These are phyloP conservation scores for Fusarium albosuccineum DNA, from an alignment of 2,329 filamentous ascomycete species.

Conservation along the genomic window DNA sequence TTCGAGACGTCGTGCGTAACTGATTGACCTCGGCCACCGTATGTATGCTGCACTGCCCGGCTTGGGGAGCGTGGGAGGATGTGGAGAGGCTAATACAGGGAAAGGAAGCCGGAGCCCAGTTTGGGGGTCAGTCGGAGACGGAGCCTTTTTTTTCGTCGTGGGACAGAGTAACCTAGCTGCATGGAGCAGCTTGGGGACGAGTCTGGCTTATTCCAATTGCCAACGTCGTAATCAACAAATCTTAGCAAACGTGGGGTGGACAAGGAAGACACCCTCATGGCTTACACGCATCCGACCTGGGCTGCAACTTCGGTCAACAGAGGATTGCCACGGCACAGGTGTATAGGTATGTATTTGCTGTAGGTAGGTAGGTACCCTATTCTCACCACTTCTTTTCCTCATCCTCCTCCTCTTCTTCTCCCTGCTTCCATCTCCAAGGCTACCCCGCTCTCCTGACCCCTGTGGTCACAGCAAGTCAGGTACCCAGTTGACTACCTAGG, in stretches of 20 bases:
- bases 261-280: conserved; percentile 7
- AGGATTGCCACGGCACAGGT: neutral
- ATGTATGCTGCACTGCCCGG: conserved; percentile 5
- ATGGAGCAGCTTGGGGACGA: conserved; percentile 21
- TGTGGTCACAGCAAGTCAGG: no score
- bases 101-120: conserved; percentile 3
- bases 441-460: no score
- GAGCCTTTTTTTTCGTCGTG: neutral
- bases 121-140: conserved; percentile 23
- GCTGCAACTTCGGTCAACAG: neutral
- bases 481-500: no score
- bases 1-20: conserved; percentile 34
- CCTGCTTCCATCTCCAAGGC: no score
- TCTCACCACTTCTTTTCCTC: no score
- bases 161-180: conserved; percentile 8
- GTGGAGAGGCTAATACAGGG: conserved; percentile 20
- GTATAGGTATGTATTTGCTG: no score
- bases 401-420: no score
- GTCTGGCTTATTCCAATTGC: conserved; percentile 3
- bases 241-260: conserved; percentile 19
- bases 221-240: conserved; percentile 7
- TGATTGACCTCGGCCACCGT: conserved; percentile 20
- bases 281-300: neutral
- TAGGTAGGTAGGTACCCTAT: no score
- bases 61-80: conserved; percentile 22